These are phyloP conservation scores for Eucalyptus curtisii DNA, from an alignment of 345 rosid species.

Conservation along the genomic window DNA sequence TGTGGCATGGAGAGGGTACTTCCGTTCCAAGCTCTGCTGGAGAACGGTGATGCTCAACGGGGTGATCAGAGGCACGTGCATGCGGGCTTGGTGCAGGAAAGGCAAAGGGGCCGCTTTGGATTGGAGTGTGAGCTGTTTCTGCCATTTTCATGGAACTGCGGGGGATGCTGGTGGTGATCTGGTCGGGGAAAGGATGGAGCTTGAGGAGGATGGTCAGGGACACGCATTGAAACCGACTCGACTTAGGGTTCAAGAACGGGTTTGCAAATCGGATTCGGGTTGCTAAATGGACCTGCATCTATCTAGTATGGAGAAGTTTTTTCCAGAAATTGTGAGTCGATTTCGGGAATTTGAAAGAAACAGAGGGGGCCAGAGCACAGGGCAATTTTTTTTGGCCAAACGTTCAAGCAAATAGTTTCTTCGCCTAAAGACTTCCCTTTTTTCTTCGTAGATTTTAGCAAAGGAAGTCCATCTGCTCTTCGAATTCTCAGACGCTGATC, in stretches of 20 bases:
- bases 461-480: too few relatives aligned
- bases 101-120: slow-evolving; percentile 53
- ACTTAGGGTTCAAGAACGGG: neutral
- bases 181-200: neutral
- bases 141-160: neutral
- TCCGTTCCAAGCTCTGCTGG: slow-evolving; percentile 66
- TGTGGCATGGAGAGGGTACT: slow-evolving; percentile 69
- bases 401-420: too few relatives aligned
- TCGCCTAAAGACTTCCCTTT: too few relatives aligned
- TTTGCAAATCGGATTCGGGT: neutral
- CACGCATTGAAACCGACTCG: neutral
- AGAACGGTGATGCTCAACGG: slow-evolving; percentile 58
- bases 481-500: too few relatives aligned
- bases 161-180: neutral
- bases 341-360: too few relatives aligned
- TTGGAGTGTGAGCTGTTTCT: neutral
- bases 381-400: too few relatives aligned
- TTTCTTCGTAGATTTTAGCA: too few relatives aligned
- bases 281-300: neutral
- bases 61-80: slow-evolving; percentile 62
- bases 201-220: neutral
- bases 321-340: neutral
- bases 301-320: neutral
- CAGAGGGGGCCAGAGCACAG: too few relatives aligned
- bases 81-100: slow-evolving; percentile 50